Evolutionary conservation across 768 basidiomycete species (phyloP), one percentile per base, ranked within the genome.

Genomic region (Amanita phalloides): DNA sequence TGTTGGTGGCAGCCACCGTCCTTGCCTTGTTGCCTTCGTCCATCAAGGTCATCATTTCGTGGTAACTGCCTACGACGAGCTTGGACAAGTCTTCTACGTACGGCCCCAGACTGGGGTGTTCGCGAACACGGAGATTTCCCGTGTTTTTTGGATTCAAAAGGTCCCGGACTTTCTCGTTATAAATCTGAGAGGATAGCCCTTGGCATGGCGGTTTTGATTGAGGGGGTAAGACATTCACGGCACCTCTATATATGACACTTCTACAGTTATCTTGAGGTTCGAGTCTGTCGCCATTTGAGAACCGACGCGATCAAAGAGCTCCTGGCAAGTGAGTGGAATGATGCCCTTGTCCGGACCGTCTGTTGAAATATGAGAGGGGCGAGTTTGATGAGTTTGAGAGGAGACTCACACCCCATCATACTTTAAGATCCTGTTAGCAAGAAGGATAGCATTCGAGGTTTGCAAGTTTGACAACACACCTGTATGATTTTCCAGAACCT

Each of bases 21-120:
- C 96, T 76, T 48, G 96, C 94, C 72, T 98, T 97, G 68, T 97
- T 99, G 36, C 95, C 95, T 66, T 99, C 95, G 71, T 99, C 95
- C 95, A 98, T 98, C 63, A 99, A 84, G 4, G 86, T 91, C 87
- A 96, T 95, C 87, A 99, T 96, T 65, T 96, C 95, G 28, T 88
- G 81, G 64, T 94, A 98, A 65, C 76, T 86, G 62, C 79, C 84
- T 42, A 98, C 96, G 26, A 85, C 85, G 50, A 98, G 80, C 68
- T 91, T 91, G 61, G 90, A 92, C 53, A 99, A 75, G 71, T 95
- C 92, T 69, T 99, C 96, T 48, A 99, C 96, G 65, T 99, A 99
- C n/a, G 96, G 95, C 4, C 93, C 93, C 48, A 91, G 68, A 66
- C 81, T 90, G 11, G 96, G 96, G 64, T 98, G 96, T 69, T 99